phyloP scores from a whole-genome alignment of 352 stramenopile genomes.

The Globisporangium iwayamae region DNA sequence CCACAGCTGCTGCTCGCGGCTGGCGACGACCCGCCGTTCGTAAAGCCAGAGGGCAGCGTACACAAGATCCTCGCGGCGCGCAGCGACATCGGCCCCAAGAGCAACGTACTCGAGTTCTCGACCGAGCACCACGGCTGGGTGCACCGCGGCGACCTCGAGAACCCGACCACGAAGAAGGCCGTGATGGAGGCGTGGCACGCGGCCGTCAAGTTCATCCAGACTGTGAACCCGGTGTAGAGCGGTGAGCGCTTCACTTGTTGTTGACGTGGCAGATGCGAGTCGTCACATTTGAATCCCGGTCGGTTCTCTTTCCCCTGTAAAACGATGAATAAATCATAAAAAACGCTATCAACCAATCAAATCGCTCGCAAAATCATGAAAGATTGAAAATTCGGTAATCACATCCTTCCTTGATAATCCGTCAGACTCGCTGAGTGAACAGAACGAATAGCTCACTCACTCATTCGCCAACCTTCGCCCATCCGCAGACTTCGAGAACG shows the following conservation, averaged over 20 bases:
- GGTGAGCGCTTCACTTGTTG: background rate
- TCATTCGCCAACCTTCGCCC: slow-evolving; percentile 1
- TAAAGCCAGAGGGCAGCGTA: slow-evolving; percentile 66
- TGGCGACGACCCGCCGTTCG: slow-evolving; percentile 64
- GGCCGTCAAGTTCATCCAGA: slow-evolving; percentile 63
- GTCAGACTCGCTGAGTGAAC: background rate
- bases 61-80: slow-evolving; percentile 65
- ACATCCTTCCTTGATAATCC: background rate
- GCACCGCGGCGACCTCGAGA: slow-evolving; percentile 72
- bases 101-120: slow-evolving; percentile 63
- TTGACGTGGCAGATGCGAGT: background rate
- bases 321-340: no score
- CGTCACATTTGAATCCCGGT: background rate
- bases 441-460: background rate
- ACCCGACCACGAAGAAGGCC: slow-evolving; percentile 54
- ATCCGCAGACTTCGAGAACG: background rate
- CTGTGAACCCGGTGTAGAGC: slow-evolving; percentile 37
- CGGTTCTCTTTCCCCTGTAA: background rate
- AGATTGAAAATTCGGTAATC: background rate
- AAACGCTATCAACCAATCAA: no score
- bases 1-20: slow-evolving; percentile 69
- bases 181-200: slow-evolving; percentile 64
- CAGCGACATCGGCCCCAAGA: slow-evolving; percentile 44
- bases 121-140: slow-evolving; percentile 82
- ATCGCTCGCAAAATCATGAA: no score